Base-by-base conservation (phyloP, 768 basidiomycete genomes). In the Mycena capillaripes region DNA sequence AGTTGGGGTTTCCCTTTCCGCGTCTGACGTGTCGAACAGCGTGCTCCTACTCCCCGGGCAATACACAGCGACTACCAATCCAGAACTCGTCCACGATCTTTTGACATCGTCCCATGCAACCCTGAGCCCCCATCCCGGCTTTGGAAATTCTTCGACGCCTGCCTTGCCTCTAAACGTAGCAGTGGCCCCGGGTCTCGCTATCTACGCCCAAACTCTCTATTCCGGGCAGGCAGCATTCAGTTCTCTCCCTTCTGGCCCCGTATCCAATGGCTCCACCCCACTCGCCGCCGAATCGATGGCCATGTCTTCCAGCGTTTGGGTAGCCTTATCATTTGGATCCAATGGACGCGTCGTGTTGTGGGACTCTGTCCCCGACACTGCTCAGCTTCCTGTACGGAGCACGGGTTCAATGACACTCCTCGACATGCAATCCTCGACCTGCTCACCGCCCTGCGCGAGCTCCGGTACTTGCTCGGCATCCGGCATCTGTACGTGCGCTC, bases 341-440 rank as follows among this genome's bases (percentile, higher is more conserved):
- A 88, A 86, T 68, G 83, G 84, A 42, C 91, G 92, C 29, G 79
- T 95, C 19, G 86, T 96, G 25, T 77, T 97, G 36, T 97, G 94
- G 94, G 90, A 94, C 71, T 89, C 92, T 12, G 83, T 96, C 53
- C 91, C 95, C 14, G 95, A 97, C 76, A 77, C 93, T 25, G 82
- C 89, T 3, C 91, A 95, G 78, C 85, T 95, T 17, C 92, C 93
- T 3, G 78, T 86, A 1, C 80, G 84, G 4, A 82, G 81, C 40
- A 80, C 86, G 0, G 84, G 84, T 34, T 84, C 89, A 0, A 82
- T 95, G n/a, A 84, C 88, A 2, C 82, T 95, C n/a, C 80, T 92
- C 48, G 90, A 91, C 74, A 85, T 96, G 73, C 89, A 95, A 78
- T 95, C 93, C 5, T 85, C 89, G 0, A 84, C 90, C 0, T 97